These are phyloP conservation scores for Berkeleyomyces basicola DNA, from an alignment of 2,329 filamentous ascomycete genomes.

Conservation along the genomic window DNA sequence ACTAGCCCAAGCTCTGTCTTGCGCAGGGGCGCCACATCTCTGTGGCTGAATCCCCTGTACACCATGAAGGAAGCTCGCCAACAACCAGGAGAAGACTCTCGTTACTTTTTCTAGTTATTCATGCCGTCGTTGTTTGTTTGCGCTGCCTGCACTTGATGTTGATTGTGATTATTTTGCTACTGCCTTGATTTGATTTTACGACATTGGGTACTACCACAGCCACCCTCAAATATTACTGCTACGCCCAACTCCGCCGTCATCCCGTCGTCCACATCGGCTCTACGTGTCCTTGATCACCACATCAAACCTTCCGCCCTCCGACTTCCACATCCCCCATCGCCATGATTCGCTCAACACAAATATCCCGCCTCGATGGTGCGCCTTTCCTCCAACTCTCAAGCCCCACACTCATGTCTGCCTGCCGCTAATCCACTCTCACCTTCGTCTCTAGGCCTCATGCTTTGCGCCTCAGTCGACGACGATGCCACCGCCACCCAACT, in stretches of 20 bases:
- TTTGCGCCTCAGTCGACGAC: conserved; percentile 89
- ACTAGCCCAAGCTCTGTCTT: neutral
- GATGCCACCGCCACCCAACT: conserved; percentile 65
- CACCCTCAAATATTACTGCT: neutral
- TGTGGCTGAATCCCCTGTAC: no score
- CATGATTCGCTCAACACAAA: conserved; percentile 89
- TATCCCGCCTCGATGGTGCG: conserved; percentile 77
- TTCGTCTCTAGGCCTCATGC: conserved; percentile 56
- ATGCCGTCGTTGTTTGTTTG: no score
- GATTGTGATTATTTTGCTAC: no score
- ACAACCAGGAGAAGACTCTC: no score
- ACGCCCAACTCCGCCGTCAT: no score
- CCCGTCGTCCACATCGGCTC: neutral
- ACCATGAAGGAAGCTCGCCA: no score
- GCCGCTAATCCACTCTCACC: neutral
- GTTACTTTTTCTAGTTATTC: no score
- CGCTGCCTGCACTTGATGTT: no score
- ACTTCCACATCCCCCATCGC: conserved; percentile 14
- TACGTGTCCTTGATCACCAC: neutral
- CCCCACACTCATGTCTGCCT: neutral
- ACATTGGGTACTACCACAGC: neutral
- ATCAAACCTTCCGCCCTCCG: neutral
- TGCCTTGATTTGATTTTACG: neutral
- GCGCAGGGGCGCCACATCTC: neutral
- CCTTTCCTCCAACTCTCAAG: conserved; percentile 7